Conservation (phyloP, 78 protist species). For the Ministeria vibrans region DNA sequence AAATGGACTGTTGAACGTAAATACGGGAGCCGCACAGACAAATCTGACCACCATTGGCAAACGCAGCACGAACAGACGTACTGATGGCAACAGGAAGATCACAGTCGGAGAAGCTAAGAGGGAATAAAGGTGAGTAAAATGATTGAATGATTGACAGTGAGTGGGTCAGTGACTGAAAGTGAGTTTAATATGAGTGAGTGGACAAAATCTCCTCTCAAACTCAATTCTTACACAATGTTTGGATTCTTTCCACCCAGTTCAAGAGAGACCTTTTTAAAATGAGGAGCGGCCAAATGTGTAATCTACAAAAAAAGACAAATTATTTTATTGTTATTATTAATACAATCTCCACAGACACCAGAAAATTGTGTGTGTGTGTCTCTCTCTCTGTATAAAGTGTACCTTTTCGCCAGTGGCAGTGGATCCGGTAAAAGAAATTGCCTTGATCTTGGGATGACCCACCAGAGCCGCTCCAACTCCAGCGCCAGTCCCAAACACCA, state of each 20-base stretch:
- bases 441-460: constrained; percentile 50
- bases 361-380: too few relatives aligned
- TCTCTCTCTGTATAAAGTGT: too few relatives aligned
- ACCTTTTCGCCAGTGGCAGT: constrained; percentile 79
- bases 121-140: background rate
- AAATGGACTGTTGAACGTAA: constrained; percentile 53
- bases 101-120: too few relatives aligned
- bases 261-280: constrained; percentile 61
- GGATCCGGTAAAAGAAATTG: constrained; percentile 83
- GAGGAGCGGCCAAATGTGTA: constrained; percentile 40
- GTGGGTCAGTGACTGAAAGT: constrained; percentile 44
- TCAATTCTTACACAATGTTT: constrained; percentile 54
- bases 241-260: constrained; percentile 92
- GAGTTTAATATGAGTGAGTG: constrained; percentile 20
- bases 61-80: constrained; percentile 12
- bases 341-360: too few relatives aligned
- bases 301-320: background rate
- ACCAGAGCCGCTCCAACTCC: constrained; percentile 48
- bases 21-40: constrained; percentile 84
- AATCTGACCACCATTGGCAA: constrained; percentile 63
- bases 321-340: too few relatives aligned
- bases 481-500: constrained; percentile 30
- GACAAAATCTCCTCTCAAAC: constrained; percentile 33
- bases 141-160: background rate
- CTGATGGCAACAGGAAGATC: constrained; percentile 32